These are phyloP conservation scores for Candida tibetensis DNA, from an alignment of 805 yeast species.

Conservation along the genomic window DNA sequence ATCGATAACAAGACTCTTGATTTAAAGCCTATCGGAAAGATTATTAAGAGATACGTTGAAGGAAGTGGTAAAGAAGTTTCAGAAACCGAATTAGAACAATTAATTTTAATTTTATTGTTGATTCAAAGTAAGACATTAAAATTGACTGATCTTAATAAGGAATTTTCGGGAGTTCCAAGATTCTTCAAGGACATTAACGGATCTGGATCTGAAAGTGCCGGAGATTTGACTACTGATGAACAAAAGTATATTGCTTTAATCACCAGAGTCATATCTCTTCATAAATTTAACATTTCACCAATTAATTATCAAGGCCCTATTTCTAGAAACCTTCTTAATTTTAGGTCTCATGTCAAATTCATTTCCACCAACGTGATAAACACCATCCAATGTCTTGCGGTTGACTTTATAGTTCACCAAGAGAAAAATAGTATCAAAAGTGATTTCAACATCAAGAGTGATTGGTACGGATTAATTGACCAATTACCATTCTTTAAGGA, in stretches of 20 bases:
- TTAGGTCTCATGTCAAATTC: conserved; percentile 61
- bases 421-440: conserved; percentile 49
- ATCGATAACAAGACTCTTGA: conserved; percentile 40
- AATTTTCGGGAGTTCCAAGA: conserved; percentile 31
- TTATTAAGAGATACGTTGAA: conserved; percentile 36
- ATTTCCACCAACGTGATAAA: conserved; percentile 50
- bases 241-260: conserved; percentile 26
- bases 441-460: conserved; percentile 34
- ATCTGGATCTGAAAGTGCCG: conserved; percentile 1
- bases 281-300: conserved; percentile 38
- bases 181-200: conserved; percentile 24
- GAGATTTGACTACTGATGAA: conserved; percentile 42
- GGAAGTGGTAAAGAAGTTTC: conserved; percentile 13
- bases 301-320: conserved; percentile 61
- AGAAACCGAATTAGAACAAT: conserved; percentile 32
- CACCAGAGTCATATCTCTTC: conserved; percentile 37
- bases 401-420: conserved; percentile 49
- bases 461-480: conserved; percentile 58
- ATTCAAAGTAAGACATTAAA: conserved; percentile 36
- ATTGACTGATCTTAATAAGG: conserved; percentile 35
- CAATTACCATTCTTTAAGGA: conserved; percentile 60
- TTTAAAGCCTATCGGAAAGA: conserved; percentile 52
- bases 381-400: conserved; percentile 48
- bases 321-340: conserved; percentile 61
- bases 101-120: conserved; percentile 48